These are phyloP conservation scores for Hymenoscyphus infarciens DNA, from an alignment of 2,329 filamentous ascomycete species.

Conservation along the genomic window DNA sequence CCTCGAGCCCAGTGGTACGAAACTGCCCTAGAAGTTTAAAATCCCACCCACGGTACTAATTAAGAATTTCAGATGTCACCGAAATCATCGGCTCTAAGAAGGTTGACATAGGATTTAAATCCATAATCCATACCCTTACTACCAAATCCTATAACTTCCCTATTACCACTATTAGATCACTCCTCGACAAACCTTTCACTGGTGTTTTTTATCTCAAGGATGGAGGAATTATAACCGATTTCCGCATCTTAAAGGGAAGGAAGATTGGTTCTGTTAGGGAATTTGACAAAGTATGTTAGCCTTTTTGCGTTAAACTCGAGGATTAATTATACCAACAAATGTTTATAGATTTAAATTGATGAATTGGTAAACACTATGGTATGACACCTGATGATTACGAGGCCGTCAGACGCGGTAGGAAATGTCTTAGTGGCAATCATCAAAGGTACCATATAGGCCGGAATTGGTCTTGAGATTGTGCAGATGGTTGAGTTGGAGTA, in stretches of 20 bases:
- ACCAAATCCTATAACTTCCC: conserved; percentile 74
- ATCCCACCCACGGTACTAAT: too few relatives aligned
- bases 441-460: conserved; percentile 67
- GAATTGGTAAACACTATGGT: conserved; percentile 73
- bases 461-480: conserved; percentile 75
- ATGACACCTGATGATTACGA: conserved; percentile 72
- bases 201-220: conserved; percentile 73
- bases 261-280: conserved; percentile 73
- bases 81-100: conserved; percentile 76
- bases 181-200: conserved; percentile 77
- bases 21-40: too few relatives aligned
- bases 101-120: conserved; percentile 76
- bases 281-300: conserved; percentile 58
- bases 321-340: not conserved
- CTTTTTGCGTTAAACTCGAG: not conserved
- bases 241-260: conserved; percentile 71
- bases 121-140: conserved; percentile 79
- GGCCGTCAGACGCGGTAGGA: conserved; percentile 76
- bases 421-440: conserved; percentile 77
- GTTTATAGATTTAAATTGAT: conserved; percentile 69
- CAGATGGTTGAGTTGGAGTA: conserved; percentile 81
- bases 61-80: conserved; percentile 58
- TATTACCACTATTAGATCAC: conserved; percentile 67
- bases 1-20: too few relatives aligned
- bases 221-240: conserved; percentile 71